phyloP scores from a whole-genome alignment of 495 filamentous ascomycete genomes.

The Lophiostoma macrostomum region DNA sequence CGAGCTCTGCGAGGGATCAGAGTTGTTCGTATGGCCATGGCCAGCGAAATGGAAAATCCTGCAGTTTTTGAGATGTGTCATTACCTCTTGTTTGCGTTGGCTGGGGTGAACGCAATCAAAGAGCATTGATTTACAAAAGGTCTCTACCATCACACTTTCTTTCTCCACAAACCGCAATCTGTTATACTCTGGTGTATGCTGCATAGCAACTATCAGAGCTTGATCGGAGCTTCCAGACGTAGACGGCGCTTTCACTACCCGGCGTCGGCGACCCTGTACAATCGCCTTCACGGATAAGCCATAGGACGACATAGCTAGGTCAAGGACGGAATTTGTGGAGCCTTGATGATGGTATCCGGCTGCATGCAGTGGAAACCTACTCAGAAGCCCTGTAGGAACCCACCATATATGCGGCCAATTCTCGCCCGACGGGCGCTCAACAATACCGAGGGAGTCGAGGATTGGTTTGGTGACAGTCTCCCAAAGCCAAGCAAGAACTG shows the following conservation, averaged over 20 bases:
- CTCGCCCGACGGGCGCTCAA: background rate
- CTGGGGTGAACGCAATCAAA: slow-evolving; percentile 14
- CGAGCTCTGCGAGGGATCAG: slow-evolving; percentile 30
- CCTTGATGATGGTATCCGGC: slow-evolving; percentile 9
- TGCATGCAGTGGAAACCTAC: slow-evolving; percentile 26
- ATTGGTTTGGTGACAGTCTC: slow-evolving; percentile 8
- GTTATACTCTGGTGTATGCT: background rate
- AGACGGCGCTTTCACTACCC: no score
- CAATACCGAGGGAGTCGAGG: background rate
- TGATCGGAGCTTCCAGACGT: background rate
- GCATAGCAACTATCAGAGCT: slow-evolving; percentile 1
- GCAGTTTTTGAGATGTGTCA: slow-evolving; percentile 10
- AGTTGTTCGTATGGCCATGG: slow-evolving; percentile 29
- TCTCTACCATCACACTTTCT: background rate
- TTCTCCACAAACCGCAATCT: background rate
- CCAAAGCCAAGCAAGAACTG: slow-evolving; percentile 19
- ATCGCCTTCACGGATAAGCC: slow-evolving; percentile 27
- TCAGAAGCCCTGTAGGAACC: slow-evolving; percentile 21
- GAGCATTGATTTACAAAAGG: no score
- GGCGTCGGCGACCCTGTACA: slow-evolving; percentile 10
- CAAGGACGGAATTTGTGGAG: slow-evolving; percentile 1
- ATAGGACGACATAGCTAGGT: slow-evolving; percentile 26
- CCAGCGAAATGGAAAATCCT: slow-evolving; percentile 33
- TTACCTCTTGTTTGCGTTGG: slow-evolving; percentile 5
- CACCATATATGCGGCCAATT: slow-evolving; percentile 20